phyloP scores from a whole-genome alignment of 2,329 filamentous ascomycete species.

The Akanthomyces uredinophilus region DNA sequence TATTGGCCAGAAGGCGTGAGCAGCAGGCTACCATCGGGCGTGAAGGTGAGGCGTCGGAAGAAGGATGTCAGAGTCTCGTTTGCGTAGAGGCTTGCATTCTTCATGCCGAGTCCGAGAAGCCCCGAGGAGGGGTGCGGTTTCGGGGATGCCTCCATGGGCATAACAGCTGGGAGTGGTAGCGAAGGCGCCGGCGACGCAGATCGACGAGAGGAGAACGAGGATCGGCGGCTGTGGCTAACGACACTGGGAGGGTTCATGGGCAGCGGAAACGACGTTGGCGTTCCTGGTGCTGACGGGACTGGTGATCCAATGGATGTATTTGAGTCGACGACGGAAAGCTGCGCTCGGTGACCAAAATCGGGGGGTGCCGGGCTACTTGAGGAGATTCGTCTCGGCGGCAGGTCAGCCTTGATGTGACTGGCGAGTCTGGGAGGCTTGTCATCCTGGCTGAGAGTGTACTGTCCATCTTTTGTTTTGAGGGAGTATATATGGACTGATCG shows the following conservation, averaged over 20 bases:
- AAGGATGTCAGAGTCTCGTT: conserved; percentile 97
- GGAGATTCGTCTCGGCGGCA: conserved; percentile 85
- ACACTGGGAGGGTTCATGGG: conserved; percentile 94
- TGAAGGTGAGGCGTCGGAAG: conserved; percentile 88
- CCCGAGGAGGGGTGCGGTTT: conserved; percentile 60
- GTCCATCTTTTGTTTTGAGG: conserved; percentile 91
- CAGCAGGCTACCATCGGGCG: conserved; percentile 88
- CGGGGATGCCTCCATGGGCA: conserved; percentile 86
- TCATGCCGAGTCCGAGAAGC: conserved; percentile 56
- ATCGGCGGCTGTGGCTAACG: conserved; percentile 87
- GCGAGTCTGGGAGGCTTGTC: conserved; percentile 74
- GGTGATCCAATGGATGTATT: conserved; percentile 67
- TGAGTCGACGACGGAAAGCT: conserved; percentile 52
- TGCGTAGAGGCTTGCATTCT: conserved; percentile 86
- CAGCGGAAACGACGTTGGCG: conserved; percentile 79
- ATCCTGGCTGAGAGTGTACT: conserved; percentile 70
- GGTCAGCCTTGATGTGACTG: conserved; percentile 74
- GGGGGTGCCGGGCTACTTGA: conserved; percentile 89
- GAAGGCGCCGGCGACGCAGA: conserved; percentile 92
- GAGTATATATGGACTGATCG: conserved; percentile 97
- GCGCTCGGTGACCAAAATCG: conserved; percentile 65
- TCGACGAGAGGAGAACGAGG: conserved; percentile 82
- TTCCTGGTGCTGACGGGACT: conserved; percentile 84
- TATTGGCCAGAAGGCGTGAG: conserved; percentile 95
- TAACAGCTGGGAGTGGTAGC: conserved; percentile 88